Evolutionary conservation across 331 rosid genomes (phyloP), one percentile per base, ranked within the genome.

Genomic region (Pyrus hybrid): DNA sequence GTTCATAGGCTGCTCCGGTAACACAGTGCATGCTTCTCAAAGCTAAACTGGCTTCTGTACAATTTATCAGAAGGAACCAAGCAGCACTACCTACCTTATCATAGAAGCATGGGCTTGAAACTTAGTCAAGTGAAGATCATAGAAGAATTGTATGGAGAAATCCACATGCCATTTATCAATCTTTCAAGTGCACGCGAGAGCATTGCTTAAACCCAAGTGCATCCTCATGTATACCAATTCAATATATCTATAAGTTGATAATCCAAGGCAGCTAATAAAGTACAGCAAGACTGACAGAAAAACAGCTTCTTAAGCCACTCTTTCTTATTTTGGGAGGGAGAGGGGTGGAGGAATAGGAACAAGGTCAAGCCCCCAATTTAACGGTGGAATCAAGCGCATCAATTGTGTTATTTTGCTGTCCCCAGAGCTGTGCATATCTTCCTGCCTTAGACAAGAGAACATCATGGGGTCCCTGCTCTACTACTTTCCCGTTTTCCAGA

Each of bases 351-450:
- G 58, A 68, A 45, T 29, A 70, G 35, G 25, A 57, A 54, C 76
- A 57, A 29, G 51, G 70, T 76, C 76, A 85, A 49, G 83, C 71
- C 74, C 80, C 90, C 63, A 81, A 18, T 81, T 82, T 88, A 76
- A 80, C 77, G 63, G 90, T 87, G 22, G 97, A 56, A 70, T 93
- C 97, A 64, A 87, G 79, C 37, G 88, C 84, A 76, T 94, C 97
- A 22, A 91, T 57, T n/a, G 96, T 80, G 86, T 72, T 94, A 81
- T 93, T 91, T 85, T 94, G 98, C 82, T 94, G 97, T 77, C 88
- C 93, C 98, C 98, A 94, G 37, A 94, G 93, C 82, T 94, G 98
- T 23, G 98, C 91, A 80, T 94, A 94, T 87, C 99, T 91, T 86
- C 97, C 99, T 5, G 83, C 91, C 62, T 87, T 87, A 6, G 88